Base-by-base conservation (phyloP, 73 alveolate species). In the Effrenium voratum region DNA sequence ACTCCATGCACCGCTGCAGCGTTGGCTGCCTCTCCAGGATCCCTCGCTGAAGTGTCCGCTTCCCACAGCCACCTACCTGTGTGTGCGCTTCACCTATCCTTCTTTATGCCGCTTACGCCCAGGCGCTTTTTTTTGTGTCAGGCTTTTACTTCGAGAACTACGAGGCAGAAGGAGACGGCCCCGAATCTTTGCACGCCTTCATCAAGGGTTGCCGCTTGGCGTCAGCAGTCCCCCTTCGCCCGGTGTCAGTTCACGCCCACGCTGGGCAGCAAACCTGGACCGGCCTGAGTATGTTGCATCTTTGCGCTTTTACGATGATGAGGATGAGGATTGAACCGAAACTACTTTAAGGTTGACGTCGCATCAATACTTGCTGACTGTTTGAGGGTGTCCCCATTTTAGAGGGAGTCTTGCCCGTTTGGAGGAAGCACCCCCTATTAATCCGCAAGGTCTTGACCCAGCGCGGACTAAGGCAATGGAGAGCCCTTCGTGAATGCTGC, bases 101-200 rank as follows among this genome's bases (percentile, higher is more conserved):
- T n/a, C 22, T 13, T 55, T 10, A 55, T 10, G 30, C 68, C 30
- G 68, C 68, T 55, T 55, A 22, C 30, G 22, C 10, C 22, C 68
- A 55, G 15, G 75, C 28, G 30, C 75, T 52, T 60, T 32, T 32
- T 38, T 57, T 19, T 12, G n/a, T 81, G 30, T 5, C 41, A 90
- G 98, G 98, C 77, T 91, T 91, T 45, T 91, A 91, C 63, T 91
- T 91, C 81, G 98, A 91, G 44, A 73, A 91, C 52, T 91, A 91
- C 79, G 45, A 68, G 32, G 84, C 98, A 34, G 98, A 91, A 28
- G 98, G 98, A 46, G 98, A 91, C 72, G 98, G 98, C 28, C 91
- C 98, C 30, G 90, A 91, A 50, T 68, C 98, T 22, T 50, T 91
- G 46, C 87, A 91, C 3, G 76, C 90, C 15, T 91, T 72, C 59